Conservation (phyloP, 345 rosid species). For the Trapa incisa region DNA sequence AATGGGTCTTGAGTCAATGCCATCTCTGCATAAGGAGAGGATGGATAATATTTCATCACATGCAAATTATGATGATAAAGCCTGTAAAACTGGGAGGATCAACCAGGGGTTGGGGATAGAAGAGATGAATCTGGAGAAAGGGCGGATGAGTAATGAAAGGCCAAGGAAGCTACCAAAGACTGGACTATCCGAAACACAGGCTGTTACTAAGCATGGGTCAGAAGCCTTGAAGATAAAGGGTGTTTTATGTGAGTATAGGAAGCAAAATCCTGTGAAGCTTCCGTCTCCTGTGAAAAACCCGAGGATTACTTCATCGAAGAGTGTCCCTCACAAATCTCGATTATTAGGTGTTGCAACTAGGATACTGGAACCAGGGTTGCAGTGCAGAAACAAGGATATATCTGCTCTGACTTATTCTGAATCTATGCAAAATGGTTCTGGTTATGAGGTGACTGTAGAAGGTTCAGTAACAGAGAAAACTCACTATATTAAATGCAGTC, state of each 20-base stretch:
- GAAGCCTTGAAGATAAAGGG: constrained; percentile 71
- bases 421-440: constrained; percentile 15
- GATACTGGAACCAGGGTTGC: constrained; percentile 83
- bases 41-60: constrained; percentile 27
- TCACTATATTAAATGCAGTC: constrained; percentile 67
- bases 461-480: constrained; percentile 14
- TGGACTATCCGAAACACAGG: constrained; percentile 35
- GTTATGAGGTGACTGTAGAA: constrained; percentile 16
- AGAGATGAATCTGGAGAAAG: constrained; percentile 22
- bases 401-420: constrained; percentile 36
- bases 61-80: constrained; percentile 19
- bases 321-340: constrained; percentile 46
- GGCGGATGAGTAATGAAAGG: constrained; percentile 30
- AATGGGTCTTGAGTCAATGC: constrained; percentile 93
- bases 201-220: constrained; percentile 53
- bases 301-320: constrained; percentile 35
- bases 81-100: constrained; percentile 11
- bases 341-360: constrained; percentile 73
- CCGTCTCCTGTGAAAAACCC: constrained; percentile 59
- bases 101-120: constrained; percentile 11
- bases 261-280: constrained; percentile 51
- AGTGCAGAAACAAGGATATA: constrained; percentile 45
- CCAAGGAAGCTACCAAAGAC: constrained; percentile 87
- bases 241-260: constrained; percentile 51
- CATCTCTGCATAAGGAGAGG: constrained; percentile 44